Percentiles rank a stretch among this genome's conserved stretches.
phyloP scores from a whole-genome alignment of 148 eudicot species.

The Persicaria tinctoria region DNA sequence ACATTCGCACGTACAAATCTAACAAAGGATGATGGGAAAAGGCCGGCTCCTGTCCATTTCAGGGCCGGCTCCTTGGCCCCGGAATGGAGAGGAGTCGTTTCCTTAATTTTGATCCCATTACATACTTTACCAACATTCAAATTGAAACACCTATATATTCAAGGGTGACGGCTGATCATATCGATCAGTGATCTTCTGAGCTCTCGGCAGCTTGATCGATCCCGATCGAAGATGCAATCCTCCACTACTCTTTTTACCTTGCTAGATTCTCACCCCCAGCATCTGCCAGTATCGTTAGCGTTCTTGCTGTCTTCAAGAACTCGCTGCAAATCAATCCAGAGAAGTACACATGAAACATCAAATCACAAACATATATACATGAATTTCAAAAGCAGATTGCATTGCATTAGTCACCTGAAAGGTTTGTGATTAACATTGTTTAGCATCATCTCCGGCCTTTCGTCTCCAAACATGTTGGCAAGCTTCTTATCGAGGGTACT shows the following conservation, averaged over 20 bases:
- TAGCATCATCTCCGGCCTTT: slow-evolving; percentile 25
- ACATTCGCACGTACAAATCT: neutral
- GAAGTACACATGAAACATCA: neutral
- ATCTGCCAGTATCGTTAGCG: slow-evolving; percentile 7
- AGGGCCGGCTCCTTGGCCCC: neutral
- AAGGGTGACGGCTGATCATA: neutral
- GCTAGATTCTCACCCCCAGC: slow-evolving; percentile 13
- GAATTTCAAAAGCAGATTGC: neutral
- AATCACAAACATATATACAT: neutral
- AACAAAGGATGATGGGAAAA: neutral
- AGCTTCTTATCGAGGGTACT: slow-evolving; percentile 34
- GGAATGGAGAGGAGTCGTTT: slow-evolving; percentile 17
- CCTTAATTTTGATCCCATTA: neutral
- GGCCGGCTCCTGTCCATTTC: slow-evolving; percentile 19
- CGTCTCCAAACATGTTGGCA: slow-evolving; percentile 44
- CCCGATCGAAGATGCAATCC: too few species aligned
- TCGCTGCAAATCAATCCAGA: neutral
- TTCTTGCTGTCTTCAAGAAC: slow-evolving; percentile 14
- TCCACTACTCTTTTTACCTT: neutral
- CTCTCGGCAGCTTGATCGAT: too few species aligned
- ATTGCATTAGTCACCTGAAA: slow-evolving; percentile 12
- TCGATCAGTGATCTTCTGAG: neutral
- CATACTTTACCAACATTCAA: slow-evolving; percentile 2
- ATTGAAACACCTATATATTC: neutral
- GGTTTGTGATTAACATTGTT: slow-evolving; percentile 17